phyloP scores from a whole-genome alignment of 2,329 filamentous ascomycete species.

The Ascochyta koolunga region DNA sequence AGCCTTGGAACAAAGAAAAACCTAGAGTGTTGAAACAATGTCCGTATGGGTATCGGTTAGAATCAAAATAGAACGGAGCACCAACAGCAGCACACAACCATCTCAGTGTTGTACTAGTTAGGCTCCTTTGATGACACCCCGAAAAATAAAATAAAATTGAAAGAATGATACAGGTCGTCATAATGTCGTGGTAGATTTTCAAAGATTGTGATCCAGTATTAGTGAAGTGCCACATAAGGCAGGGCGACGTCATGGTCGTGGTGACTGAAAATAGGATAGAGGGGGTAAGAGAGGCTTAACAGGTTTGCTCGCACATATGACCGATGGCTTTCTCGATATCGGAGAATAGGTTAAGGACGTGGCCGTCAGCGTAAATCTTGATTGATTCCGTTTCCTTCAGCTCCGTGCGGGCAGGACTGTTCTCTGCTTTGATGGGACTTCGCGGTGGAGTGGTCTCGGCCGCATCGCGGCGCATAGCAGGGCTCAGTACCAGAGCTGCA shows the following conservation, averaged over 20 bases:
- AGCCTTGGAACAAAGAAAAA: slow-evolving; percentile 21
- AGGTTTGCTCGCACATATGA: slow-evolving; percentile 51
- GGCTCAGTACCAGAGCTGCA: slow-evolving; percentile 60
- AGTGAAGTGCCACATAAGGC: slow-evolving; percentile 25
- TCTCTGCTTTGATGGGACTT: slow-evolving; percentile 46
- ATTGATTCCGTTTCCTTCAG: slow-evolving; percentile 51
- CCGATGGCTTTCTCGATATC: slow-evolving; percentile 52
- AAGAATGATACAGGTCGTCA: slow-evolving; percentile 33
- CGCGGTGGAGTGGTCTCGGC: slow-evolving; percentile 47
- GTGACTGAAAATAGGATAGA: slow-evolving; percentile 10
- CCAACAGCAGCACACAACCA: no score
- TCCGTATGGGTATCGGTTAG: slow-evolving; percentile 39
- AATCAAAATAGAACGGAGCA: slow-evolving; percentile 21
- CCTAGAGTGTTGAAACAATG: slow-evolving; percentile 26
- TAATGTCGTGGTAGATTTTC: slow-evolving; percentile 20
- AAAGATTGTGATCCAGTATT: slow-evolving; percentile 19
- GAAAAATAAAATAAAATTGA: background rate
- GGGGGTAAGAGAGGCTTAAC: slow-evolving; percentile 28
- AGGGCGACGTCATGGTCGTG: slow-evolving; percentile 19
- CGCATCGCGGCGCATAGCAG: slow-evolving; percentile 33
- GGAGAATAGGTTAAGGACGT: slow-evolving; percentile 50
- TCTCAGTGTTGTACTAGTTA: no score
- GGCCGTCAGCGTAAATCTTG: slow-evolving; percentile 52
- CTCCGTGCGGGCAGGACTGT: slow-evolving; percentile 39
- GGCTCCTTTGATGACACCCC: no score